phyloP scores from a whole-genome alignment of 2,329 filamentous ascomycete species.

The Sclerotinia glacialis region DNA sequence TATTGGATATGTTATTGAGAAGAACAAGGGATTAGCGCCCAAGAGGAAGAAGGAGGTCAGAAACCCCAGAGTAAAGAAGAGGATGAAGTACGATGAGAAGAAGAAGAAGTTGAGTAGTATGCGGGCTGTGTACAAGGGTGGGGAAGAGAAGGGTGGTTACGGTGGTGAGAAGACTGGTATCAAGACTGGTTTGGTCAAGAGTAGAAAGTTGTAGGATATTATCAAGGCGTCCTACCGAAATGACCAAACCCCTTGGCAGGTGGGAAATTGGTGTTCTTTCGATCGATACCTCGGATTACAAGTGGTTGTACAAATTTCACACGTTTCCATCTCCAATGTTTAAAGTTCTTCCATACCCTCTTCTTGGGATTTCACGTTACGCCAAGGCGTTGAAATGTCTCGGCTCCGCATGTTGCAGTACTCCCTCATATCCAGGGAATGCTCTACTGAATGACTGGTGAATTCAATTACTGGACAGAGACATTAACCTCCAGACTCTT shows the following conservation, averaged over 20 bases:
- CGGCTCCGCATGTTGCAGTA: conserved; percentile 11
- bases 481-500: not conserved
- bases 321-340: not conserved
- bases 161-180: conserved; percentile 92
- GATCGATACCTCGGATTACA: conserved; percentile 2
- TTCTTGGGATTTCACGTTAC: conserved; percentile 11
- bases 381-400: conserved; percentile 17
- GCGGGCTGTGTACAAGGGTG: conserved; percentile 81
- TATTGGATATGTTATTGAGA: conserved; percentile 90
- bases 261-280: conserved; percentile 1
- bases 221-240: conserved; percentile 4
- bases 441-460: conserved; percentile 10
- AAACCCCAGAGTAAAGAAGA: conserved; percentile 97
- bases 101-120: conserved; percentile 94
- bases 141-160: conserved; percentile 81
- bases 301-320: conserved; percentile 12
- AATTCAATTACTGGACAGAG: conserved; percentile 2
- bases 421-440: not conserved
- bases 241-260: conserved; percentile 6
- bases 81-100: conserved; percentile 92
- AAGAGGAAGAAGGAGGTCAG: conserved; percentile 89
- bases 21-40: conserved; percentile 93
- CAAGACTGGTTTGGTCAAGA: conserved; percentile 90
- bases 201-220: conserved; percentile 64
- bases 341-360: not conserved